phyloP scores from a whole-genome alignment of 2,329 filamentous ascomycete genomes.

The Aspergillus nomiae region DNA sequence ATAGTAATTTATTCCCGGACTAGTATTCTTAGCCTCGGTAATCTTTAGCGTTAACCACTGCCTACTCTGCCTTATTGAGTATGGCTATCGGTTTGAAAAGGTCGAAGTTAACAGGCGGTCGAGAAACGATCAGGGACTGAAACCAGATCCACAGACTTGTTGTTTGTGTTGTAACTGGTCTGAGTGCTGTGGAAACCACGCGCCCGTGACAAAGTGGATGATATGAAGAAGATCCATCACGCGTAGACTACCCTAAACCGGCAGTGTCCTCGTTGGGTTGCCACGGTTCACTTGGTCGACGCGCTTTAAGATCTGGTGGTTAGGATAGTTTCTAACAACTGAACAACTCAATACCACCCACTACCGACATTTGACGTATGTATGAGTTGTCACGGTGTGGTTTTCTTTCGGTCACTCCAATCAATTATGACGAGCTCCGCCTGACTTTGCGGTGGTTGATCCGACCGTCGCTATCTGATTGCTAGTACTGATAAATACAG shows the following conservation, averaged over 20 bases:
- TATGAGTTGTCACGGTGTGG: constrained; percentile 24
- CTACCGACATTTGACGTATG: constrained; percentile 6
- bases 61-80: too few species aligned
- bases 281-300: background rate
- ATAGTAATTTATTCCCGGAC: background rate
- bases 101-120: background rate
- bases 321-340: too few species aligned
- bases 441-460: constrained; percentile 26
- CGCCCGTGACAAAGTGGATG: background rate
- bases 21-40: background rate
- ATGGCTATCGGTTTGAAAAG: too few species aligned
- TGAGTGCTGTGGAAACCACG: background rate
- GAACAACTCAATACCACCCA: constrained; percentile 1
- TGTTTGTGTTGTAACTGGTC: background rate
- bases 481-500: background rate
- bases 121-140: background rate
- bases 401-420: constrained; percentile 15
- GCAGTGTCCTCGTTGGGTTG: background rate
- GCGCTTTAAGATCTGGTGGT: background rate
- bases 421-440: constrained; percentile 17
- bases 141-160: background rate
- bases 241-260: constrained; percentile 14
- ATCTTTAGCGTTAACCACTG: background rate
- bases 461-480: constrained; percentile 21
- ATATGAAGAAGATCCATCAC: background rate